Evolutionary conservation across 2,329 filamentous ascomycete genomes (phyloP).

Genomic region (Fusarium abutilonis): DNA sequence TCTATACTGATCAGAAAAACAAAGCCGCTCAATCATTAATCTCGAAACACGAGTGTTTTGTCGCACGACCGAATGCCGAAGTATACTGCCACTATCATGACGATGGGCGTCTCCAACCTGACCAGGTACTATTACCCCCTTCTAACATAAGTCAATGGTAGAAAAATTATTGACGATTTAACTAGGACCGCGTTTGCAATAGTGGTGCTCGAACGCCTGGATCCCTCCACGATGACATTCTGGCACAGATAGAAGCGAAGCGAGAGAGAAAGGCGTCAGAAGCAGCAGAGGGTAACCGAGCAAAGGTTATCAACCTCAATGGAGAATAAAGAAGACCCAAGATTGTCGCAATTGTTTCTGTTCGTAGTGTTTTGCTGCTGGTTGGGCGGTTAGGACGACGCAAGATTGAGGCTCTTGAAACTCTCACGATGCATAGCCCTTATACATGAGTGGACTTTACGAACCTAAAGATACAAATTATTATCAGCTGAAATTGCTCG

Average conservation of each 20-base stretch:
- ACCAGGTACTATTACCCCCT: conserved; percentile 12
- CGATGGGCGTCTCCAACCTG: conserved; percentile 14
- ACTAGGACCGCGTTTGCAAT: conserved; percentile 40
- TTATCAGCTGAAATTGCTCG: neutral
- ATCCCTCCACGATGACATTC: conserved; percentile 43
- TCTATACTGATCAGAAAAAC: neutral
- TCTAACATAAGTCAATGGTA: neutral
- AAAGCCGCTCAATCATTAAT: conserved; percentile 41
- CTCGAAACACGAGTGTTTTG: conserved; percentile 42
- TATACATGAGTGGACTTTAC: too few relatives aligned
- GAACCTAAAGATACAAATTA: too few relatives aligned
- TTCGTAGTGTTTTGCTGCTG: too few relatives aligned
- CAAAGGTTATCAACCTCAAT: neutral
- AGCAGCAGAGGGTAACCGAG: neutral
- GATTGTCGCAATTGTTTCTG: too few relatives aligned
- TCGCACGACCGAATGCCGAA: conserved; percentile 24
- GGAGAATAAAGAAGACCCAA: neutral
- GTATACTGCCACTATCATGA: neutral
- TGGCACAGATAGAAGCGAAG: conserved; percentile 37
- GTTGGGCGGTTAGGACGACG: neutral
- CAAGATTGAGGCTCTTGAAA: neutral
- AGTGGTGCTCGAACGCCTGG: conserved; percentile 41
- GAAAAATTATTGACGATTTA: neutral
- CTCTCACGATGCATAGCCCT: neutral
- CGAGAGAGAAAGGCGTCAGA: conserved; percentile 10